Conservation (phyloP, 129 eudicot species). For the Pulicaria dysenterica region DNA sequence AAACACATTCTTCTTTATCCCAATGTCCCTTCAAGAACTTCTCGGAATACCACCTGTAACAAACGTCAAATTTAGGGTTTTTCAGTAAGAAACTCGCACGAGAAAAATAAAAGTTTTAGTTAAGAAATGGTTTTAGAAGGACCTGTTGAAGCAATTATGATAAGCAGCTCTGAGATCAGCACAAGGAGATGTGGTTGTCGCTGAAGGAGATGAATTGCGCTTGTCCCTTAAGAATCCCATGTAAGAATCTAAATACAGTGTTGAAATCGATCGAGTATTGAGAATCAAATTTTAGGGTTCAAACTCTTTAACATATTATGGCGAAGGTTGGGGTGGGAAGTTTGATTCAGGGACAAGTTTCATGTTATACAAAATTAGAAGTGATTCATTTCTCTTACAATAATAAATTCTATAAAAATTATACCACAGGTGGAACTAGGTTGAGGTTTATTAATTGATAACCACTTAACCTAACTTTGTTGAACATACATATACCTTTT, state of each 20-base stretch:
- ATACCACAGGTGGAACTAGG: too few relatives aligned
- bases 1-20: conserved; percentile 82
- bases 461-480: too few relatives aligned
- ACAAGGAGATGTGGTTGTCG: conserved; percentile 83
- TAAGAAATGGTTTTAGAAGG: not conserved
- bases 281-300: conserved; percentile 1
- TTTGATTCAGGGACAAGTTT: not conserved
- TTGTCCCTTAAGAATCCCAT: conserved; percentile 70
- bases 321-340: conserved; percentile 5
- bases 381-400: not conserved
- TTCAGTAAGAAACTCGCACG: not conserved
- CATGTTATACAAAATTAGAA: too few relatives aligned
- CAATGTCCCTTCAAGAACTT: conserved; percentile 90
- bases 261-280: conserved; percentile 7
- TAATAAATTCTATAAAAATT: too few relatives aligned
- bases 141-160: conserved; percentile 92
- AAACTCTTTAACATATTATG: conserved; percentile 1
- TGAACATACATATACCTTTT: too few relatives aligned
- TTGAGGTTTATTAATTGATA: too few relatives aligned
- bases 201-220: conserved; percentile 33
- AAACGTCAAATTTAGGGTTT: conserved; percentile 21
- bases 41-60: conserved; percentile 86
- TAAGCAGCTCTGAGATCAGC: conserved; percentile 82
- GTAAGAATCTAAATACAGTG: conserved; percentile 1
- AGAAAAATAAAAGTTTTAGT: not conserved